Evolutionary conservation across 805 yeast species (phyloP).

Genomic region (Zygoascus tannicola): DNA sequence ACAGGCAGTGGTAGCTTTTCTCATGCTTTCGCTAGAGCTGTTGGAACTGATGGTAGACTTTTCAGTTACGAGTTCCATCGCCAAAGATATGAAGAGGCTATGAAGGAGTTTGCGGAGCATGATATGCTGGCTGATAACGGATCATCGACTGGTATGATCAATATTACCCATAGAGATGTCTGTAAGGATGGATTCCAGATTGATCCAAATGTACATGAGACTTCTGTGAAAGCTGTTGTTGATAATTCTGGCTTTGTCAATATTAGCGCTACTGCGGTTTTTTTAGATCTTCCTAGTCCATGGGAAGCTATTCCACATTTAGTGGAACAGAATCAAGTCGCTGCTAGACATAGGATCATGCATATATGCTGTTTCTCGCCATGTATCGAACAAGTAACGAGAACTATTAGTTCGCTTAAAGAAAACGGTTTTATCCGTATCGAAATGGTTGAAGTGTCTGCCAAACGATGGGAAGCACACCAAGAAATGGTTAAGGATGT

Average conservation of each 20-base stretch:
- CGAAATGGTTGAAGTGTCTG: conserved; percentile 87
- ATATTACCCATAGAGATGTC: conserved; percentile 83
- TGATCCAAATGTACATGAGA: conserved; percentile 25
- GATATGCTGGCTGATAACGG: conserved; percentile 43
- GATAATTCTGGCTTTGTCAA: background rate
- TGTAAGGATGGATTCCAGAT: conserved; percentile 76
- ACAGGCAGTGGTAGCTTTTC: conserved; percentile 96
- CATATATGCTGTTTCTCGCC: conserved; percentile 94
- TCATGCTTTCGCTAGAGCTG: conserved; percentile 82
- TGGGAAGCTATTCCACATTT: conserved; percentile 89
- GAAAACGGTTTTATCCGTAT: conserved; percentile 73
- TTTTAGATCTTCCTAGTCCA: conserved; percentile 91
- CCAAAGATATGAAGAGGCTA: conserved; percentile 71
- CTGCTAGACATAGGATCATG: conserved; percentile 43
- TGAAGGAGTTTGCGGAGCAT: conserved; percentile 65
- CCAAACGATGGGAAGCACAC: conserved; percentile 80
- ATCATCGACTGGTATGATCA: conserved; percentile 34
- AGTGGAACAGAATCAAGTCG: conserved; percentile 34
- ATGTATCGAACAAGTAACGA: conserved; percentile 92
- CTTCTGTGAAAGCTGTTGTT: conserved; percentile 1
- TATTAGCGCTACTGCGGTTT: conserved; percentile 63
- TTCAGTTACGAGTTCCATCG: conserved; percentile 90
- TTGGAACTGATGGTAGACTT: conserved; percentile 49
- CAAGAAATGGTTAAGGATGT: conserved; percentile 77
- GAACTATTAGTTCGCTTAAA: conserved; percentile 68